These are phyloP conservation scores for Brettanomyces anomalus DNA, from an alignment of 805 yeast genomes.

Conservation along the genomic window DNA sequence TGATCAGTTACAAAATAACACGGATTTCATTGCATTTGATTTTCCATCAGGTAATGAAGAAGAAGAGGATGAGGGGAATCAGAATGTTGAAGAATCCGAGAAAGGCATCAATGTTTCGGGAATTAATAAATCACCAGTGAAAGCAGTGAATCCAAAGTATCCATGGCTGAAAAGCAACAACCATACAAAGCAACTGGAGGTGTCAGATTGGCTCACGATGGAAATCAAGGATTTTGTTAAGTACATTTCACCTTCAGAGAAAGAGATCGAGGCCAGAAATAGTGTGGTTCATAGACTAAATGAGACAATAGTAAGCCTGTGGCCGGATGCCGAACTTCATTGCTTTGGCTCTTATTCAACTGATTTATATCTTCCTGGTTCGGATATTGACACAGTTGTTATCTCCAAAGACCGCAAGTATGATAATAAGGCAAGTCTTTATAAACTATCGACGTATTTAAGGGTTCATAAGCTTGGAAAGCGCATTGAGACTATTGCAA, in stretches of 20 bases:
- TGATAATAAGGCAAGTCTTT: constrained; percentile 58
- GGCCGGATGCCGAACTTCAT: constrained; percentile 74
- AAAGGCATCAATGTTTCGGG: constrained; percentile 32
- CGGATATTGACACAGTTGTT: constrained; percentile 92
- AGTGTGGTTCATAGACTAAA: constrained; percentile 53
- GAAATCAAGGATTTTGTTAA: constrained; percentile 80
- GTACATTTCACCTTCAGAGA: constrained; percentile 76
- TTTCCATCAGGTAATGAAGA: constrained; percentile 34
- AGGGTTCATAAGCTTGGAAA: constrained; percentile 54
- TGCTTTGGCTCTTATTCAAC: constrained; percentile 96
- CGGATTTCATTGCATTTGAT: constrained; percentile 50
- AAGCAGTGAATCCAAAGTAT: constrained; percentile 27
- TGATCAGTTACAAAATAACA: constrained; percentile 35
- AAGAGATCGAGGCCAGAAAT: constrained; percentile 63
- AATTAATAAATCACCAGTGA: constrained; percentile 28
- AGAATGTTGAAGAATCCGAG: constrained; percentile 6
- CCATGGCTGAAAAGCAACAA: constrained; percentile 81
- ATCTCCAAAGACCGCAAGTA: constrained; percentile 50
- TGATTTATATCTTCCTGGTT: constrained; percentile 85
- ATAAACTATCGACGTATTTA: constrained; percentile 63
- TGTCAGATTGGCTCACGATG: constrained; percentile 78
- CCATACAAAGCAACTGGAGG: constrained; percentile 65
- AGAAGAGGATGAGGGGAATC: constrained; percentile 27
- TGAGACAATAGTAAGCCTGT: constrained; percentile 39
- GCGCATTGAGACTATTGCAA: constrained; percentile 76